Percentiles rank a stretch among this genome's conserved stretches.
Evolutionary conservation across 768 basidiomycete genomes (phyloP).

Genomic region (Mycena galericulata): DNA sequence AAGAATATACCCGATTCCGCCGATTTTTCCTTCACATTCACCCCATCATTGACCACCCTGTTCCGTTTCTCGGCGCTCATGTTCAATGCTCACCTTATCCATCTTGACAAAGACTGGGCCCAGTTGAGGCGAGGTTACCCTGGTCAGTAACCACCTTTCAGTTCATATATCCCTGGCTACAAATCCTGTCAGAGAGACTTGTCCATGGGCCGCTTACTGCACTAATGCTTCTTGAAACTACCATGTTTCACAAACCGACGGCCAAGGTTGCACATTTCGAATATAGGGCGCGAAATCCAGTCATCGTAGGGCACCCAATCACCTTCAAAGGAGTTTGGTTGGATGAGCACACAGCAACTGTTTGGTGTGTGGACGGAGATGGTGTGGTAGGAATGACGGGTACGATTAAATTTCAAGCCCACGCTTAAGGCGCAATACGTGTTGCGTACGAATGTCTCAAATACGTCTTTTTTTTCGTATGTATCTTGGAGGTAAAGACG

Average conservation of each 20-base stretch:
- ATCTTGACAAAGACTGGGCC: conserved; percentile 83
- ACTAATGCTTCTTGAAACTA: conserved; percentile 78
- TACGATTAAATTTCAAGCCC: conserved; percentile 12
- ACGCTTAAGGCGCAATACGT: not conserved
- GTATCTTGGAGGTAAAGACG: too few relatives aligned
- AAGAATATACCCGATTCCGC: conserved; percentile 58
- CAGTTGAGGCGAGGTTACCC: conserved; percentile 77
- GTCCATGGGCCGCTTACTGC: conserved; percentile 89
- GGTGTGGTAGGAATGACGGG: conserved; percentile 43
- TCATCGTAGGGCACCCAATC: conserved; percentile 54
- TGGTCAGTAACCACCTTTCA: conserved; percentile 54
- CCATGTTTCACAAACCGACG: conserved; percentile 62
- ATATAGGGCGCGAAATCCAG: conserved; percentile 68
- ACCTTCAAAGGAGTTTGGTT: conserved; percentile 53
- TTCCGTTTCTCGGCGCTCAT: conserved; percentile 91
- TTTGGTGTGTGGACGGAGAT: conserved; percentile 55
- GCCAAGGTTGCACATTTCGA: conserved; percentile 63
- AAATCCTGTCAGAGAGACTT: conserved; percentile 71
- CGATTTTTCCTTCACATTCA: conserved; percentile 75
- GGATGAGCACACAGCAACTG: conserved; percentile 41
- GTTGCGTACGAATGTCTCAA: not conserved
- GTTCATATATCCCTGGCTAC: not conserved
- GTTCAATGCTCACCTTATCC: conserved; percentile 88
- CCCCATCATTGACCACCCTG: conserved; percentile 75
- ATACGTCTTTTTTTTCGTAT: too few relatives aligned